phyloP scores from a whole-genome alignment of 2,329 filamentous ascomycete species.

The Ophiostoma montium region DNA sequence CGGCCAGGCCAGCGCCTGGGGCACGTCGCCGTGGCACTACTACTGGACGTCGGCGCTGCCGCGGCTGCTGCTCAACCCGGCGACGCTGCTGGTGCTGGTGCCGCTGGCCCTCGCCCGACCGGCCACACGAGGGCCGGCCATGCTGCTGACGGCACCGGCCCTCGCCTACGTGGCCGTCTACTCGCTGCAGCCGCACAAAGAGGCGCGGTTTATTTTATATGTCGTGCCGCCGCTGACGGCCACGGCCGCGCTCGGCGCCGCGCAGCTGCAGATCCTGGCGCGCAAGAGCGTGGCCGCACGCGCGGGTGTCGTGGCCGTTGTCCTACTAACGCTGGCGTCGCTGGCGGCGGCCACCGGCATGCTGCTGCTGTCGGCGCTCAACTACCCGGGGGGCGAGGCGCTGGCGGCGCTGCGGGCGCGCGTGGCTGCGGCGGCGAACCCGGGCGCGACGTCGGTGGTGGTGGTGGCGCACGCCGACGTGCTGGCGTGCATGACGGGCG shows the following conservation, averaged over 20 bases:
- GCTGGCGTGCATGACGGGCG: slow-evolving; percentile 55
- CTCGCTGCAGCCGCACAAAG: slow-evolving; percentile 71
- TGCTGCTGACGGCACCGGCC: slow-evolving; percentile 47
- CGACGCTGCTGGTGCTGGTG: slow-evolving; percentile 38
- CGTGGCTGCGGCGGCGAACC: slow-evolving; percentile 17
- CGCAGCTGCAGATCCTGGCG: slow-evolving; percentile 43
- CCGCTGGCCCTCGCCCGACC: slow-evolving; percentile 36
- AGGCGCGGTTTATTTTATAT: slow-evolving; percentile 91
- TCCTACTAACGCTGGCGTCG: slow-evolving; percentile 22
- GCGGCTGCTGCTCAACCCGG: slow-evolving; percentile 70
- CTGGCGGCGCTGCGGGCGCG: slow-evolving; percentile 40
- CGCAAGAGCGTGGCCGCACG: slow-evolving; percentile 27
- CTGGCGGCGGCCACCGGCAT: slow-evolving; percentile 49
- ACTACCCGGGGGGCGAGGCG: slow-evolving; percentile 85
- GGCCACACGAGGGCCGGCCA: slow-evolving; percentile 28
- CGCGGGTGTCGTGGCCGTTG: slow-evolving; percentile 48
- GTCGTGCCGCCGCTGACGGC: slow-evolving; percentile 68
- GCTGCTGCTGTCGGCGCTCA: slow-evolving; percentile 69
- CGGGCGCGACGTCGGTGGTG: slow-evolving; percentile 19
- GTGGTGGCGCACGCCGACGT: slow-evolving; percentile 48
- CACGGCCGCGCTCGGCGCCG: slow-evolving; percentile 58
- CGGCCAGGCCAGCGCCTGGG: slow-evolving; percentile 77
- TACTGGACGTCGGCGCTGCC: slow-evolving; percentile 77
- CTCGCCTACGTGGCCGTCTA: slow-evolving; percentile 65
- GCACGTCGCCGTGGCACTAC: slow-evolving; percentile 69